Evolutionary conservation across 2,329 filamentous ascomycete genomes (phyloP).

Genomic region (Botrytis hyacinthi): DNA sequence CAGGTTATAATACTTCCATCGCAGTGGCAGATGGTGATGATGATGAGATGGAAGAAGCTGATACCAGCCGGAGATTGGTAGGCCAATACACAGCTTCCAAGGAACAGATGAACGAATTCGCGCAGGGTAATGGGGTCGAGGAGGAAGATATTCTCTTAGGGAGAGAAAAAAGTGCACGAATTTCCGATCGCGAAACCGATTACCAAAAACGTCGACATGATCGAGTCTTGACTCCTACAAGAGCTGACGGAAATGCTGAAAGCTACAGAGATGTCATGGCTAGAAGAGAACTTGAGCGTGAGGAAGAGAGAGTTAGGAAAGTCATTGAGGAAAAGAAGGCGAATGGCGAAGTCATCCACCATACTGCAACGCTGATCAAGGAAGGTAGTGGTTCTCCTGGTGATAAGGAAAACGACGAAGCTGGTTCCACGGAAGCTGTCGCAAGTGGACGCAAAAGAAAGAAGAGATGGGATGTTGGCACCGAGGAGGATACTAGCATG

Average conservation of each 20-base stretch:
- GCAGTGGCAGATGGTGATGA: slow-evolving; percentile 76
- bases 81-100: slow-evolving; percentile 95
- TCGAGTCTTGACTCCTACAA: slow-evolving; percentile 79
- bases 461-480: slow-evolving; percentile 86
- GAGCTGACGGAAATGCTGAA: slow-evolving; percentile 76
- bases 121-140: slow-evolving; percentile 78
- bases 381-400: slow-evolving; percentile 50
- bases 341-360: slow-evolving; percentile 58
- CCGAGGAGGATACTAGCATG: slow-evolving; percentile 54
- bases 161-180: slow-evolving; percentile 84
- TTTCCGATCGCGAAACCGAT: slow-evolving; percentile 89
- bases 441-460: slow-evolving; percentile 75
- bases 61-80: slow-evolving; percentile 74
- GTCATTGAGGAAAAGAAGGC: slow-evolving; percentile 71
- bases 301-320: slow-evolving; percentile 82
- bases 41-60: slow-evolving; percentile 71
- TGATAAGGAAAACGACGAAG: slow-evolving; percentile 72
- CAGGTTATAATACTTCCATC: slow-evolving; percentile 88
- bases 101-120: slow-evolving; percentile 91
- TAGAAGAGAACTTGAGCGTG: slow-evolving; percentile 82
- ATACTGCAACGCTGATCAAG: slow-evolving; percentile 69
- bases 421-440: slow-evolving; percentile 63
- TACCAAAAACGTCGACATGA: slow-evolving; percentile 96
- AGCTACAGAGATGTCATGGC: slow-evolving; percentile 93
- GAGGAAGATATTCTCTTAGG: slow-evolving; percentile 87